A percentile compares a stretch with the other conserved stretches of the same genome.
Conservation (phyloP, 1,284 basidiomycete species). For the Cerioporus squamosus region DNA sequence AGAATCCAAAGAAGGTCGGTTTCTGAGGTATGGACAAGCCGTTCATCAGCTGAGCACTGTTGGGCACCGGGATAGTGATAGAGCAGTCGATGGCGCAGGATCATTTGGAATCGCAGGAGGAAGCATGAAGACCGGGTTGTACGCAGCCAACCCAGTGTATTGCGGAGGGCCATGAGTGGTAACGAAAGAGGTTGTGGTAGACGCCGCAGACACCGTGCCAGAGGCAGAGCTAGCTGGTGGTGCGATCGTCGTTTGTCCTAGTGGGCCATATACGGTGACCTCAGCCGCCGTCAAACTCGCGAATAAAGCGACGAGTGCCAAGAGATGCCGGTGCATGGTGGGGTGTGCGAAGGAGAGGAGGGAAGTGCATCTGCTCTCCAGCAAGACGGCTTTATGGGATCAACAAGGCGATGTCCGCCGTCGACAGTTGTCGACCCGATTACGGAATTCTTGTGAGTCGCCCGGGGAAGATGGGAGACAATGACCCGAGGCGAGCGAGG, state of each 20-base stretch:
- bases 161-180: constrained; percentile 1
- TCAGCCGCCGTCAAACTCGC: background rate
- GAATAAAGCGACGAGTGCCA: background rate
- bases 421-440: background rate
- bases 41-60: constrained; percentile 4
- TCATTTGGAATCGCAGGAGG: constrained; percentile 25
- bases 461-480: background rate
- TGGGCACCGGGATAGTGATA: constrained; percentile 25
- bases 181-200: constrained; percentile 3
- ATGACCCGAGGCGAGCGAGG: too few species aligned
- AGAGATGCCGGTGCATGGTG: background rate
- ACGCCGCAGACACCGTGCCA: background rate
- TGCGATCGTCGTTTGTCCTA: background rate
- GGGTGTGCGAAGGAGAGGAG: background rate
- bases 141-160: constrained; percentile 19
- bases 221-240: background rate
- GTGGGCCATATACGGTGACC: constrained; percentile 5
- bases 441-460: background rate
- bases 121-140: constrained; percentile 21
- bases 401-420: background rate
- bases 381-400: background rate
- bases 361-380: background rate
- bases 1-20: constrained; percentile 72
- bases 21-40: constrained; percentile 54
- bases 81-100: constrained; percentile 12